Conservation (phyloP, 169 alveolate genomes). For the Theileria parva region DNA sequence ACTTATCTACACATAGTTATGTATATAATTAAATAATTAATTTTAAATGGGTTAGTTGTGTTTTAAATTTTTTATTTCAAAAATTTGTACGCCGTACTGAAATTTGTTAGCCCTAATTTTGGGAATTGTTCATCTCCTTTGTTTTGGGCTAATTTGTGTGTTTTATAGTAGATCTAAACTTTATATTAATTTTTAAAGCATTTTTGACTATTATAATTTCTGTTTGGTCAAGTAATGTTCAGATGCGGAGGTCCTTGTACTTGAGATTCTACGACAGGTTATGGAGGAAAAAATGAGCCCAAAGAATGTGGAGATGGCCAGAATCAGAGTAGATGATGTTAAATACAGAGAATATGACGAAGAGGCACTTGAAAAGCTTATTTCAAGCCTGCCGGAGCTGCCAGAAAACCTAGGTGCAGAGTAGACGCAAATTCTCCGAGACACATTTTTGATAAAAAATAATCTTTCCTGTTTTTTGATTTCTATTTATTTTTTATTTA, state of each 20-base stretch:
- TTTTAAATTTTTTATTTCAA: background rate
- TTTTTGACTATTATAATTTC: background rate
- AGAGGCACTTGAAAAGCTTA: slow-evolving; percentile 24
- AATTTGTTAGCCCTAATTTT: background rate
- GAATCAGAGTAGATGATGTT: slow-evolving; percentile 71
- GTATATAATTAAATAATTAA: background rate
- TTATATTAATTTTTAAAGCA: background rate
- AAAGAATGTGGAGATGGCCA: slow-evolving; percentile 93
- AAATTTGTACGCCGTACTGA: background rate
- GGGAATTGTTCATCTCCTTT: background rate
- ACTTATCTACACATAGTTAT: background rate
- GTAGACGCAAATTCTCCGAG: slow-evolving; percentile 6
- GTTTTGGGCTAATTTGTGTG: background rate
- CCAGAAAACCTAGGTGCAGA: slow-evolving; percentile 29
- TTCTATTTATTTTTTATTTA: no score
- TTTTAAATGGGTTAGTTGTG: slow-evolving; percentile 4
- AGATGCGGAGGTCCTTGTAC: slow-evolving; percentile 93
- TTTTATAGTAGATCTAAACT: background rate
- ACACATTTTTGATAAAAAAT: background rate
- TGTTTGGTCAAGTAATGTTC: background rate
- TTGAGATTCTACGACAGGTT: slow-evolving; percentile 94
- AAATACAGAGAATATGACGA: slow-evolving; percentile 69
- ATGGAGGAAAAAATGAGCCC: slow-evolving; percentile 96
- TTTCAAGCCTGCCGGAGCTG: slow-evolving; percentile 48
- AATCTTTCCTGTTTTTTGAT: background rate